Conservation (phyloP, 106 monocot genomes). For the Acanthochlamys bracteata region DNA sequence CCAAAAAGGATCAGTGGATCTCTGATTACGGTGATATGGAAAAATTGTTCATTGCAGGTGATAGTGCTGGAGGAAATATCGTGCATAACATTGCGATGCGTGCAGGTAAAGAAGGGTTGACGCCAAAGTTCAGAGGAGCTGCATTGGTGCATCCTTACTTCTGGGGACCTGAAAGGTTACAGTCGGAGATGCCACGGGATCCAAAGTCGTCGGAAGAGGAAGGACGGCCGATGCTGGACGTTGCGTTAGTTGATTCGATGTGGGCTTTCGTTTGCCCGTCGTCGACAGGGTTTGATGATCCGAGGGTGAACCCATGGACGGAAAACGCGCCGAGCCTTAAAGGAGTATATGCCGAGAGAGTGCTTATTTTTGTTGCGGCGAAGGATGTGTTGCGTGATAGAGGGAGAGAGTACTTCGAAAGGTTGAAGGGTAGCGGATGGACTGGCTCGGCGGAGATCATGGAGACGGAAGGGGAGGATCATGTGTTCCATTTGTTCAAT, state of each 20-base stretch:
- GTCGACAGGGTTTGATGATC: background rate
- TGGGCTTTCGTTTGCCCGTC: background rate
- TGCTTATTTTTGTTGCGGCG: conserved; percentile 7
- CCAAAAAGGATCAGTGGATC: conserved; percentile 26
- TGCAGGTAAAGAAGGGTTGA: background rate
- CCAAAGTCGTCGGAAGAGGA: background rate
- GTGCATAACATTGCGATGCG: conserved; percentile 18
- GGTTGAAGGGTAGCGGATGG: conserved; percentile 3
- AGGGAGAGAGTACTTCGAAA: background rate
- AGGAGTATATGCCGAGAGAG: background rate
- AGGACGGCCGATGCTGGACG: background rate
- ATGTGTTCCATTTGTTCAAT: background rate
- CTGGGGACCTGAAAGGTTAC: background rate
- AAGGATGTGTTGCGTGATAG: conserved; percentile 2
- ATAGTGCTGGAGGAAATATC: conserved; percentile 39
- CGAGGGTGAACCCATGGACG: background rate
- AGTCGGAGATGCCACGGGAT: background rate
- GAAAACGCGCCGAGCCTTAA: conserved; percentile 1
- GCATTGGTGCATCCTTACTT: background rate
- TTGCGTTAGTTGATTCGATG: background rate
- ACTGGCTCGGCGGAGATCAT: background rate
- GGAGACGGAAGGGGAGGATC: background rate
- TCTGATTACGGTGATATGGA: conserved; percentile 16
- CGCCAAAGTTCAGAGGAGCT: background rate
- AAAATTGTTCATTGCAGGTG: conserved; percentile 38